Percentiles rank a stretch among this genome's conserved stretches.
phyloP scores from a whole-genome alignment of 345 rosid species.

The Raphanus raphanistrum region DNA sequence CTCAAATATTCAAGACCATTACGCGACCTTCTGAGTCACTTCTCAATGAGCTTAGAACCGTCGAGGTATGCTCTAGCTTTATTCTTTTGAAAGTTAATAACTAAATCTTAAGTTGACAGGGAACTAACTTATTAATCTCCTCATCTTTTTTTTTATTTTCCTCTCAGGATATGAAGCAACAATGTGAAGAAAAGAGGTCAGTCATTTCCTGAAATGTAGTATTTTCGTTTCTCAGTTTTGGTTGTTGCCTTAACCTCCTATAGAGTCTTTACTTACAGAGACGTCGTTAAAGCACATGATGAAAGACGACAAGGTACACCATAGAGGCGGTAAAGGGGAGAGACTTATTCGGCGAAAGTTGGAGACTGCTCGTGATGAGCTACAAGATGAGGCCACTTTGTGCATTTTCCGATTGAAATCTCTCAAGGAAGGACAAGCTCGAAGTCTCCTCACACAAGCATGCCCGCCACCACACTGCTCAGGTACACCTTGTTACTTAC shows the following conservation, averaged over 20 bases:
- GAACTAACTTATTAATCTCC: not conserved
- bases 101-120: not conserved
- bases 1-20: conserved; percentile 75
- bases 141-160: conserved; percentile 3
- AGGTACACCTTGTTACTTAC: conserved; percentile 50
- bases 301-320: conserved; percentile 78
- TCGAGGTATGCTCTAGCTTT: conserved; percentile 62
- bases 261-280: conserved; percentile 48
- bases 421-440: conserved; percentile 84
- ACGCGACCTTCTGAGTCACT: conserved; percentile 92
- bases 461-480: conserved; percentile 96
- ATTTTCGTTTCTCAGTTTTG: not conserved
- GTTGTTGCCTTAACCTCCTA: conserved; percentile 16
- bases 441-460: conserved; percentile 92
- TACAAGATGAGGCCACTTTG: conserved; percentile 73
- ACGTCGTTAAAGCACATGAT: conserved; percentile 66
- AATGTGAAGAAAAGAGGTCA: conserved; percentile 93
- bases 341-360: conserved; percentile 56
- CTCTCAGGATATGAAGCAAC: conserved; percentile 95
- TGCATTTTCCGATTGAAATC: conserved; percentile 91
- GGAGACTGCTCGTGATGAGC: conserved; percentile 73
- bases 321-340: conserved; percentile 71
- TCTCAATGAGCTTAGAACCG: conserved; percentile 86
- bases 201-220: conserved; percentile 11
- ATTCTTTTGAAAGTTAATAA: not conserved